Evolutionary conservation across 2,329 filamentous ascomycete genomes (phyloP).

Genomic region (Nemania sp.): DNA sequence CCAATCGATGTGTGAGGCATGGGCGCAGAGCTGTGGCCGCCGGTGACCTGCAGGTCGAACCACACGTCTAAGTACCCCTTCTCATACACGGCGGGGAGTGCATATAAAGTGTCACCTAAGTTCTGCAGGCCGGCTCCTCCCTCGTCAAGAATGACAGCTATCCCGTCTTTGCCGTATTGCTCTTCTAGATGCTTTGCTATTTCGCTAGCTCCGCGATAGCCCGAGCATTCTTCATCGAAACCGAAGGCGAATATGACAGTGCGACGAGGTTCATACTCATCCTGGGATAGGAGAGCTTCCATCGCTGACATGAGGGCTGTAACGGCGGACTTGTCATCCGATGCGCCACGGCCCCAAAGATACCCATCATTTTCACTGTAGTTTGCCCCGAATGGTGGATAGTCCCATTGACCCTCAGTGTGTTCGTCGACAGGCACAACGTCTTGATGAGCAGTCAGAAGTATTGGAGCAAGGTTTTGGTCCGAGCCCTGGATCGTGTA

Average conservation of each 20-base stretch:
- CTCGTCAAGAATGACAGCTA: conserved; percentile 12
- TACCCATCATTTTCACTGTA: conserved; percentile 1
- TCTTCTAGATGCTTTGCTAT: conserved; percentile 8
- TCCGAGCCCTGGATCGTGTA: conserved; percentile 2
- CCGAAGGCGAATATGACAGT: conserved; percentile 11
- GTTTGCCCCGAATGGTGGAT: background rate
- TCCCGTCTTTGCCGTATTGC: background rate
- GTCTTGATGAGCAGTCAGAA: conserved; percentile 11
- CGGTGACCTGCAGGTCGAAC: background rate
- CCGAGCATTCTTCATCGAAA: conserved; percentile 15
- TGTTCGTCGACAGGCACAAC: conserved; percentile 6
- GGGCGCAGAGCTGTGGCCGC: conserved; percentile 8
- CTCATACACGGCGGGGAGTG: conserved; percentile 10
- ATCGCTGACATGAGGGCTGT: conserved; percentile 11
- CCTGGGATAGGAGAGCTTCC: conserved; percentile 9
- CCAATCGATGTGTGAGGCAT: conserved; percentile 6
- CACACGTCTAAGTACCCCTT: conserved; percentile 14
- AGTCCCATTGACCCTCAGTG: conserved; percentile 4
- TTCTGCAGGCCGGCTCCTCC: conserved; percentile 1
- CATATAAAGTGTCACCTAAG: conserved; percentile 5
- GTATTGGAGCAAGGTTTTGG: background rate
- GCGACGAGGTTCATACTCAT: conserved; percentile 5
- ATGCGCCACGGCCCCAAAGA: conserved; percentile 10
- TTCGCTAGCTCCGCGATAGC: conserved; percentile 4
- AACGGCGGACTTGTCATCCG: conserved; percentile 6